Evolutionary conservation across 164 flowering plant genomes (phyloP).

Genomic region (Aristolochia contorta): DNA sequence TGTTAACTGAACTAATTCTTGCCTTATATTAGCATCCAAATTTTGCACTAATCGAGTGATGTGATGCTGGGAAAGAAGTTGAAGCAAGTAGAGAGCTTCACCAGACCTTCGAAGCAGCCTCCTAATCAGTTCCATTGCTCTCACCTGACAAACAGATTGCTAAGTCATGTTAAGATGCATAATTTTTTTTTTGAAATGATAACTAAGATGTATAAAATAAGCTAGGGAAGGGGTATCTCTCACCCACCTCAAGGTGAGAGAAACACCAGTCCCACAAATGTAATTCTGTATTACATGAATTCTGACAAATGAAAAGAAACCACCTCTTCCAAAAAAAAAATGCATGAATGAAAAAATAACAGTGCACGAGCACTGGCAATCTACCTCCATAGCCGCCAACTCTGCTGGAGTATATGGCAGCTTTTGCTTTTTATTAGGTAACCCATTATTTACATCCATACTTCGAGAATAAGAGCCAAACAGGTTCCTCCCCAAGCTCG

Average conservation of each 20-base stretch:
- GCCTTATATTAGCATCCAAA: constrained; percentile 47
- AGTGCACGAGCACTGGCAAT: neutral
- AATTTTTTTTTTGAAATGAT: too few species aligned
- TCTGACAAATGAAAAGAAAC: too few species aligned
- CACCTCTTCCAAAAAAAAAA: too few species aligned
- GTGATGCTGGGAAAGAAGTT: constrained; percentile 85
- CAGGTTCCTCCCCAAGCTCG: constrained; percentile 59
- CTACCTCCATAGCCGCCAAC: constrained; percentile 94
- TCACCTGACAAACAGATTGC: constrained; percentile 45
- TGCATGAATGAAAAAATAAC: too few species aligned
- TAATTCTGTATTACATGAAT: too few species aligned
- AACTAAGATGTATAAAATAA: too few species aligned
- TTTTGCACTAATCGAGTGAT: constrained; percentile 66
- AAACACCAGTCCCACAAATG: too few species aligned
- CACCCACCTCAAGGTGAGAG: too few species aligned
- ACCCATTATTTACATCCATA: constrained; percentile 40
- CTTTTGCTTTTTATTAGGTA: constrained; percentile 72
- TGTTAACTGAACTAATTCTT: constrained; percentile 60
- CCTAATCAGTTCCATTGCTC: constrained; percentile 93
- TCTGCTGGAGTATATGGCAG: constrained; percentile 87
- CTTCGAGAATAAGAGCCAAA: constrained; percentile 64
- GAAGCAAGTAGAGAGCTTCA: constrained; percentile 85
- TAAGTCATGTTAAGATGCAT: too few species aligned
- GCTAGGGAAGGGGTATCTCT: too few species aligned
- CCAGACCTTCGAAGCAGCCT: constrained; percentile 84